phyloP scores from a whole-genome alignment of 2,329 filamentous ascomycete genomes.

The Myriangium duriaei region DNA sequence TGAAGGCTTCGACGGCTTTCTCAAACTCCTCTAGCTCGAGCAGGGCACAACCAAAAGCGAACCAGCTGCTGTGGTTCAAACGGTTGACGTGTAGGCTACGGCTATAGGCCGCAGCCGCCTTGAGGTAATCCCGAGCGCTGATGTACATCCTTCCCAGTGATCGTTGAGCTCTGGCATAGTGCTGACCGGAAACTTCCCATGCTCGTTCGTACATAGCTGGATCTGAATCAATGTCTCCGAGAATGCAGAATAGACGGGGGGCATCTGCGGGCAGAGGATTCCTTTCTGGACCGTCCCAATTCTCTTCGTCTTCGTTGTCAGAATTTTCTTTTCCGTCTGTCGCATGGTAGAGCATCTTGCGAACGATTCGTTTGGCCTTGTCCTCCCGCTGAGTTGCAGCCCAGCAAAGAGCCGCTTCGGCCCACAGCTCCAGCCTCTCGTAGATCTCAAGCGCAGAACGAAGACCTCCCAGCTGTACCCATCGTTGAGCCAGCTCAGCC shows the following conservation, averaged over 20 bases:
- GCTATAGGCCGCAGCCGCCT: constrained; percentile 65
- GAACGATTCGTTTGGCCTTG: constrained; percentile 64
- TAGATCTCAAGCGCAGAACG: constrained; percentile 91
- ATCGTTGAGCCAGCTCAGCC: constrained; percentile 82
- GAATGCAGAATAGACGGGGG: constrained; percentile 78
- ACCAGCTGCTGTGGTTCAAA: constrained; percentile 76
- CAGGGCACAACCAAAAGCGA: constrained; percentile 76
- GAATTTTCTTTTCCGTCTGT: constrained; percentile 33
- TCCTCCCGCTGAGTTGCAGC: constrained; percentile 69
- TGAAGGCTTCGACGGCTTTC: constrained; percentile 72
- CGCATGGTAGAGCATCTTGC: constrained; percentile 65
- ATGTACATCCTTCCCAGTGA: constrained; percentile 73
- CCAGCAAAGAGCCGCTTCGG: constrained; percentile 83
- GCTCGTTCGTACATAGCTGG: constrained; percentile 67
- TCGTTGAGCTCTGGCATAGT: constrained; percentile 78
- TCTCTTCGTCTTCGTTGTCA: constrained; percentile 27
- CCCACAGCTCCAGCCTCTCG: constrained; percentile 84
- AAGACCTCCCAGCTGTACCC: constrained; percentile 77
- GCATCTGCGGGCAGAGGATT: constrained; percentile 66
- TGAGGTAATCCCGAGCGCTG: constrained; percentile 49
- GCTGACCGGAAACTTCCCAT: constrained; percentile 70
- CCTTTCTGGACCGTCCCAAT: constrained; percentile 55
- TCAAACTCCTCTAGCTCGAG: constrained; percentile 65
- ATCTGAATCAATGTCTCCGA: constrained; percentile 76
- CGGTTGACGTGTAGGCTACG: constrained; percentile 68